phyloP scores from a whole-genome alignment of 208 protist species.

The Herpetomonas samuelpessoai region DNA sequence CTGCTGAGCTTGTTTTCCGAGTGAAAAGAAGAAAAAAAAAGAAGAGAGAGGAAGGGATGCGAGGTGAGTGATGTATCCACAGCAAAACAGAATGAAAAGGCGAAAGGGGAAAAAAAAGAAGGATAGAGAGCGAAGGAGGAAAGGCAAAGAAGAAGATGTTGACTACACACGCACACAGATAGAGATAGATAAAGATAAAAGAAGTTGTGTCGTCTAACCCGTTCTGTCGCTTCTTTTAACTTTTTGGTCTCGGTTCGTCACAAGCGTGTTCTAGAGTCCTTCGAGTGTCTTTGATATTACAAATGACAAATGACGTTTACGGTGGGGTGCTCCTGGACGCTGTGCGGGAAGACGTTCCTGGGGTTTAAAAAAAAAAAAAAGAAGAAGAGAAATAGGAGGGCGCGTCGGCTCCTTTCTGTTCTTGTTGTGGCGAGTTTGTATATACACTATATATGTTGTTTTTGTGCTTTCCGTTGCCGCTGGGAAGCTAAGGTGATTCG shows the following conservation, averaged over 20 bases:
- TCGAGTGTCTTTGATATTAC: too few species aligned
- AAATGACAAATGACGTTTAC: too few species aligned
- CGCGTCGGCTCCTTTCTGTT: not conserved
- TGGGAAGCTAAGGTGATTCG: too few species aligned
- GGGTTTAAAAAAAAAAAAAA: slow-evolving; percentile 3
- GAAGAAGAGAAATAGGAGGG: slow-evolving; percentile 7
- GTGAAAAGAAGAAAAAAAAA: slow-evolving; percentile 10
- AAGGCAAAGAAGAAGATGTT: slow-evolving; percentile 3
- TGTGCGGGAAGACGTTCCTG: too few species aligned
- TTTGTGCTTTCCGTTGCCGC: too few species aligned
- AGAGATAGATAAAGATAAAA: too few species aligned
- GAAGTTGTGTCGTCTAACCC: too few species aligned
- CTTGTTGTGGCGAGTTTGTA: not conserved
- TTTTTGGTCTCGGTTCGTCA: too few species aligned
- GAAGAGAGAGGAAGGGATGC: slow-evolving; percentile 2
- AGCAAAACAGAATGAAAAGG: slow-evolving; percentile 10
- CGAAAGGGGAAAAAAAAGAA: slow-evolving; percentile 8
- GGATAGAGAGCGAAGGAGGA: slow-evolving; percentile 7
- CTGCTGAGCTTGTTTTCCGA: not conserved
- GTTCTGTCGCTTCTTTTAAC: too few species aligned
- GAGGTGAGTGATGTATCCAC: too few species aligned
- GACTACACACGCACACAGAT: slow-evolving; percentile 1
- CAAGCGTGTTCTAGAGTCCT: too few species aligned
- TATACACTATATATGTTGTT: slow-evolving; percentile 5
- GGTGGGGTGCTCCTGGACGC: too few species aligned